Base-by-base conservation (phyloP, 2,329 filamentous ascomycete genomes). In the Chaetomium sp. region DNA sequence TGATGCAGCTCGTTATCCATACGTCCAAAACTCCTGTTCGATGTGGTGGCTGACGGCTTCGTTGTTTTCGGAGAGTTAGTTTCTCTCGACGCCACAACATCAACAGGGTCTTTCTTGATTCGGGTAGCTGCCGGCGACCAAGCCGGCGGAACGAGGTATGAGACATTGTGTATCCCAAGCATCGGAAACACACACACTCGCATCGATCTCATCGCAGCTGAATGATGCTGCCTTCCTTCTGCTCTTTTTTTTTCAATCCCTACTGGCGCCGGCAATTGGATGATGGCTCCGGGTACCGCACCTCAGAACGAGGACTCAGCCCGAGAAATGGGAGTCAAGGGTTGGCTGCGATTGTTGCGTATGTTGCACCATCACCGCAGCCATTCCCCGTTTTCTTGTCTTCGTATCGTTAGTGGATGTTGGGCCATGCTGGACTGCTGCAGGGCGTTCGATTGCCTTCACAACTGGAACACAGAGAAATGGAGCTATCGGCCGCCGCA, bases 121-220 rank as follows among this genome's bases (percentile, higher is more conserved):
- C 49, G 44, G 52, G 49, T 42, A 45, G 49, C 32, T 44, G 37
- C 36, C 42, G 41, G n/a, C 41, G 19, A 38, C 50, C 45, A 43
- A 9, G 37, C 34, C 45, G 45, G 36, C 49, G 56, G 49, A 49
- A 37, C 49, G 35, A 27, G 37, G 34, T 32, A 14, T 56, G 47
- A 58, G 58, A 54, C 55, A 53, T 58, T 58, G 49, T 49, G n/a
- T 37, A 36, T 32, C 38, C 42, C 47, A 44, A 14, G 11, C 49
- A 52, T 50, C 49, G 48, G 55, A 54, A 44, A 57, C 55, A 52
- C 37, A 36, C 37, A 55, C 19, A 27, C 19, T 27, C 19, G 19
- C 19, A 42, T 37, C 40, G 49, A 53, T 44, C 52, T 56, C 38
- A 32, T 36, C 44, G 35, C 46, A 41, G 54, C 54, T 53, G 54